Base-by-base conservation (phyloP, 768 basidiomycete genomes). In the Inosperma sp. region DNA sequence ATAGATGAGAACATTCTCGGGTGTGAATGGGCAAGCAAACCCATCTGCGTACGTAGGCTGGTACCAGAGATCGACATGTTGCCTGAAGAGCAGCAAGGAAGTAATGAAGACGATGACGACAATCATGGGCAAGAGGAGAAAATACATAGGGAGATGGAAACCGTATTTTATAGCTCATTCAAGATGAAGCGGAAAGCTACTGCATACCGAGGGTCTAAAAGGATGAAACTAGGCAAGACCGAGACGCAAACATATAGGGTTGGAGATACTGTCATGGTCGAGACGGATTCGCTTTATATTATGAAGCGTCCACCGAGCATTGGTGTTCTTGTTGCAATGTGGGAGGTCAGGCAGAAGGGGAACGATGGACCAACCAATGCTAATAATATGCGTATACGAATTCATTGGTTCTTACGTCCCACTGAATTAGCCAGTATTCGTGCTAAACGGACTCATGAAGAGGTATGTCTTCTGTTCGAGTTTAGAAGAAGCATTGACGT, bases 341-440 rank as follows among this genome's bases (percentile, higher is more conserved):
- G 86, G 84, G 78, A 85, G 48, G 68, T 71, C 2, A 57, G 65
- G 59, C 56, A 50, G 40, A 62, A 64, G 46, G 68, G 49, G 2
- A 68, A 66, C 61, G 0, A 65, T 56, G 7, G 59, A 47, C 19
- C 64, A 70, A 29, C 62, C n/a, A 64, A 68, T 27, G 60, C 59
- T 2, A 57, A 65, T 30, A 74, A 69, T 42, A 80, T 83, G 72
- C 73, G 78, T 49, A 65, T 86, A 19, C 74, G 78, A 22, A 66
- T 90, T 19, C 88, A 88, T 57, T 91, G 87, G 88, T 91, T 90
- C 59, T 67, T 86, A 54, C 68, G 81, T 26, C 86, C 86, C 1
- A 65, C 69, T 0, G 81, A 90, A 61, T 68, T 89, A 52, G 76
- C 86, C 6, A 67, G 68, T 21, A 68, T 82, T 46, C 73, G 87